phyloP scores from a whole-genome alignment of 805 yeast species.

The Ogataea methanolica region DNA sequence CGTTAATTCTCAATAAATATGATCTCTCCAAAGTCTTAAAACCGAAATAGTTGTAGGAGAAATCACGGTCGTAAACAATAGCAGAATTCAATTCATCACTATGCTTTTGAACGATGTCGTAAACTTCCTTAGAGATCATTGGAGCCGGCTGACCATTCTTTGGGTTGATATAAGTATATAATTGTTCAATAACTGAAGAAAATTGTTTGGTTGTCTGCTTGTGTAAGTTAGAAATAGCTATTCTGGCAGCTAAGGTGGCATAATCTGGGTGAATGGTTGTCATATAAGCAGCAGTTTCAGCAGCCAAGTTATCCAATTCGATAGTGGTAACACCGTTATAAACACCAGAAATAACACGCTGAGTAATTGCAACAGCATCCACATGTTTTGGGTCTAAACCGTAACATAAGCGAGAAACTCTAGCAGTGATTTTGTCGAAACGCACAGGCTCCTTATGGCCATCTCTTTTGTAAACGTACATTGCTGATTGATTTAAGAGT shows the following conservation, averaged over 20 bases:
- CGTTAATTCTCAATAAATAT: slow-evolving; percentile 48
- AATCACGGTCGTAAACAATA: slow-evolving; percentile 66
- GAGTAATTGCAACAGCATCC: slow-evolving; percentile 94
- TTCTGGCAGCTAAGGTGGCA: slow-evolving; percentile 91
- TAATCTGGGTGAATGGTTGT: slow-evolving; percentile 98
- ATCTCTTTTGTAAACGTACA: slow-evolving; percentile 89
- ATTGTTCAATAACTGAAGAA: slow-evolving; percentile 67
- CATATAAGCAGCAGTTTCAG: slow-evolving; percentile 97
- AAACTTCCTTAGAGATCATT: slow-evolving; percentile 65
- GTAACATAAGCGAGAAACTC: slow-evolving; percentile 89
- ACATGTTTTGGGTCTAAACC: slow-evolving; percentile 89
- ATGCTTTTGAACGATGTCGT: slow-evolving; percentile 57
- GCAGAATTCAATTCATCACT: slow-evolving; percentile 67
- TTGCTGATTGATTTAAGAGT: slow-evolving; percentile 22
- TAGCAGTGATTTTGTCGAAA: slow-evolving; percentile 94
- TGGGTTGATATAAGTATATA: slow-evolving; percentile 78
- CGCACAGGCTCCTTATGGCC: slow-evolving; percentile 93
- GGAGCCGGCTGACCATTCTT: slow-evolving; percentile 64
- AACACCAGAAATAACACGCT: slow-evolving; percentile 91
- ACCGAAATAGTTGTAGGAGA: slow-evolving; percentile 54
- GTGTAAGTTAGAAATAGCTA: slow-evolving; percentile 90
- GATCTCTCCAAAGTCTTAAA: slow-evolving; percentile 60
- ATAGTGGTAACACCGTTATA: slow-evolving; percentile 95
- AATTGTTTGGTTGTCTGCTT: slow-evolving; percentile 88
- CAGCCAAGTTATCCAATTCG: slow-evolving; percentile 76